Conservation (phyloP, 495 filamentous ascomycete genomes). For the Aspergillus biplanus region DNA sequence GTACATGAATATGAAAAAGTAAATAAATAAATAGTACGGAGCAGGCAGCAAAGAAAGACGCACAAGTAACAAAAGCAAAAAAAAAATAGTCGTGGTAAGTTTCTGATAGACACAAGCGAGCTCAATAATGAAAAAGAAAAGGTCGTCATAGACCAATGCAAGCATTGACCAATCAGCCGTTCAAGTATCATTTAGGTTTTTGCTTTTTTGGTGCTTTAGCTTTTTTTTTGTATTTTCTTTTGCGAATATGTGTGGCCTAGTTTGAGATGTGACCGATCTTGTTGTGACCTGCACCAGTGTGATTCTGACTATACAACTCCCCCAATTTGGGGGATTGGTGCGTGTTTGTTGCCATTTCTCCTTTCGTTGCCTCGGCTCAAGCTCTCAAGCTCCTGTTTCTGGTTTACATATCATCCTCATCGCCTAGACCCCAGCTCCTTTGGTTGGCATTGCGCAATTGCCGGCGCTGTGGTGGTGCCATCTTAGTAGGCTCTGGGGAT, state of each 20-base stretch:
- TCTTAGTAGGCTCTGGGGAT: slow-evolving; percentile 52
- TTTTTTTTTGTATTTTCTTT: not conserved
- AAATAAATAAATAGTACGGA: slow-evolving; percentile 17
- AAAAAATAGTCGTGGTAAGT: slow-evolving; percentile 15
- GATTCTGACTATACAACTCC: not conserved
- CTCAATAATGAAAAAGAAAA: slow-evolving; percentile 23
- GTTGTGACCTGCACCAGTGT: not conserved
- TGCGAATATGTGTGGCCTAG: not conserved
- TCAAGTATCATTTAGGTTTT: slow-evolving; percentile 18
- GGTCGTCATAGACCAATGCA: slow-evolving; percentile 22
- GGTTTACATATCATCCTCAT: slow-evolving; percentile 10
- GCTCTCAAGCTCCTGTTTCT: not conserved
- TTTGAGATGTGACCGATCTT: not conserved
- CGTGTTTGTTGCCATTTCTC: not conserved
- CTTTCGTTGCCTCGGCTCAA: not conserved
- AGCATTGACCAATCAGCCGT: slow-evolving; percentile 22
- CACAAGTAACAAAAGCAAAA: slow-evolving; percentile 7
- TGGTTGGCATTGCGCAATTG: slow-evolving; percentile 26
- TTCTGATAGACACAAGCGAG: slow-evolving; percentile 11
- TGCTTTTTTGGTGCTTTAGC: not conserved
- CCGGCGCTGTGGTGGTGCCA: slow-evolving; percentile 26
- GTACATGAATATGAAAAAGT: slow-evolving; percentile 9
- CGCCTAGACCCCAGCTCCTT: slow-evolving; percentile 24
- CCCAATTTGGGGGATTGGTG: not conserved
- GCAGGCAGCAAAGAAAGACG: slow-evolving; percentile 16